phyloP scores from a whole-genome alignment of 2,329 filamentous ascomycete genomes.

The Ploettnerulaceae sp. region DNA sequence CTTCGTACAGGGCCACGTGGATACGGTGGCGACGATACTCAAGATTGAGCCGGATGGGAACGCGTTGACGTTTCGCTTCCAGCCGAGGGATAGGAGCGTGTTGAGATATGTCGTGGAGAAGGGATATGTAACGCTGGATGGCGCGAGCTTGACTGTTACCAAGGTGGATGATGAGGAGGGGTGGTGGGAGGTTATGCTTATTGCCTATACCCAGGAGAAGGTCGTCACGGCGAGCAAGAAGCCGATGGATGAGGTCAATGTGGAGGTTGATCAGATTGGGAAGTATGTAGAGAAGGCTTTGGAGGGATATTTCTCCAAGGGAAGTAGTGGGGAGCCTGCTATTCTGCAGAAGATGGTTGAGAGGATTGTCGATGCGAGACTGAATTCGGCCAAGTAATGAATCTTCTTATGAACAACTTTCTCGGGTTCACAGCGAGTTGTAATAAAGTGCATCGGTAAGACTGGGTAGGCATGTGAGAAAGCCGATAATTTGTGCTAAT shows the following conservation, averaged over 20 bases:
- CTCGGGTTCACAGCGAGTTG: too few species aligned
- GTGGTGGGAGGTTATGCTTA: conserved; percentile 97
- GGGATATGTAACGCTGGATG: conserved; percentile 90
- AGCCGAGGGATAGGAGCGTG: conserved; percentile 62
- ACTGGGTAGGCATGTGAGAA: too few species aligned
- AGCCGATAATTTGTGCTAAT: too few species aligned
- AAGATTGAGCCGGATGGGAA: conserved; percentile 78
- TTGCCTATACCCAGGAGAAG: conserved; percentile 91
- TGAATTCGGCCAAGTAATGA: conserved; percentile 34
- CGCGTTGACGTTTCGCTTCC: conserved; percentile 79
- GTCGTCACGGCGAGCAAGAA: conserved; percentile 50
- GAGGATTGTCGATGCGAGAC: conserved; percentile 67
- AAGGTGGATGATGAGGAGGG: conserved; percentile 72
- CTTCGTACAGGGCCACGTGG: conserved; percentile 96
- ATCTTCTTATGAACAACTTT: neutral
- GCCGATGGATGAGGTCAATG: conserved; percentile 34
- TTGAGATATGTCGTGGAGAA: conserved; percentile 92
- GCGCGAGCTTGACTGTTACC: conserved; percentile 89
- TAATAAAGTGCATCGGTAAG: too few species aligned
- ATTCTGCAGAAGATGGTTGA: conserved; percentile 69
- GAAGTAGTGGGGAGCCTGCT: conserved; percentile 47
- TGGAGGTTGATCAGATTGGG: conserved; percentile 46
- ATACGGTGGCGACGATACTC: conserved; percentile 75
- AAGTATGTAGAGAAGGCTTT: conserved; percentile 91
- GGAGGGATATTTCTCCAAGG: conserved; percentile 66